Evolutionary conservation across 306 rosid species (phyloP).

Genomic region (Prunus dulcis): DNA sequence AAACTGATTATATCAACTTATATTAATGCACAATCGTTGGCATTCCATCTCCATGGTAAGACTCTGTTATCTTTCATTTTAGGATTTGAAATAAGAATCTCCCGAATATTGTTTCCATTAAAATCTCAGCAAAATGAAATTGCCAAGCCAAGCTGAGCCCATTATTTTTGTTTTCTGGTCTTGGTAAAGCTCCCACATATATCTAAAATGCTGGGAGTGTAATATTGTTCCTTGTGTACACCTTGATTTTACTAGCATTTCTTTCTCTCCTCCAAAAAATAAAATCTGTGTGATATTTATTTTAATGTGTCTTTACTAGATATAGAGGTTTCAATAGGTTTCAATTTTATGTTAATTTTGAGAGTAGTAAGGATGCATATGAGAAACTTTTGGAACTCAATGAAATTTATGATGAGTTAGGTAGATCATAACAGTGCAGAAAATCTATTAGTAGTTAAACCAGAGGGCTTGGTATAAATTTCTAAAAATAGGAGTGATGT

Average conservation of each 20-base stretch:
- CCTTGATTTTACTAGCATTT: not conserved
- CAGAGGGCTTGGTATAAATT: too few relatives aligned
- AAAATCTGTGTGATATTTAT: too few relatives aligned
- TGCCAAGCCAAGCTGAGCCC: not conserved
- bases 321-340: not conserved
- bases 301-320: not conserved
- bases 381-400: too few relatives aligned
- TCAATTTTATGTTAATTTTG: too few relatives aligned
- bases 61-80: not conserved
- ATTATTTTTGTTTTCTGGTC: not conserved
- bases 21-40: constrained; percentile 65
- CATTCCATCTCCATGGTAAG: constrained; percentile 66
- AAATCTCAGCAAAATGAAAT: not conserved
- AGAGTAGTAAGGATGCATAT: too few relatives aligned
- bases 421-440: too few relatives aligned
- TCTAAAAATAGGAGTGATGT: too few relatives aligned
- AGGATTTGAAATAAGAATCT: not conserved
- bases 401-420: too few relatives aligned
- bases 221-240: not conserved
- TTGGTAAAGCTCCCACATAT: not conserved
- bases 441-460: too few relatives aligned
- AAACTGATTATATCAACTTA: constrained; percentile 59
- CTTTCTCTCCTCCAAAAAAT: not conserved
- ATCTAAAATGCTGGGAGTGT: not conserved
- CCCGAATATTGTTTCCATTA: not conserved